Conservation (phyloP, 371 early-diverging fungal species). For the Cokeromyces recurvatus region DNA sequence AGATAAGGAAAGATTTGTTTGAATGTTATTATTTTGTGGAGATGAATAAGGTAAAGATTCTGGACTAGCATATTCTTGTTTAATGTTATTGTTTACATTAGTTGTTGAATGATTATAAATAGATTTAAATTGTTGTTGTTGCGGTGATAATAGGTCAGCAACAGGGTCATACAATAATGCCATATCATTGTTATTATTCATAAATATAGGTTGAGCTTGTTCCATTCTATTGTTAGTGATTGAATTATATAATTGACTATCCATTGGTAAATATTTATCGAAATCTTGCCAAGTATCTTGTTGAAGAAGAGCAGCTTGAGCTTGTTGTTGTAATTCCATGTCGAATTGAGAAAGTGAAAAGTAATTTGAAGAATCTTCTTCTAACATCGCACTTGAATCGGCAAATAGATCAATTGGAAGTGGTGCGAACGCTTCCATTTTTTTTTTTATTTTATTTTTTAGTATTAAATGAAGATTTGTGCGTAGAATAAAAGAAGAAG, state of each 20-base stretch:
- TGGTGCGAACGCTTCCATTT: slow-evolving; percentile 25
- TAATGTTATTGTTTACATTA: slow-evolving; percentile 1
- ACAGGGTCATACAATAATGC: slow-evolving; percentile 18
- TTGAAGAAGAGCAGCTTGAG: slow-evolving; percentile 30
- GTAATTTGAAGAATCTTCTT: slow-evolving; percentile 15
- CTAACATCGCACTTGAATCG: slow-evolving; percentile 2
- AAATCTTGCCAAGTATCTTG: slow-evolving; percentile 37
- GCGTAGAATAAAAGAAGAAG: background rate
- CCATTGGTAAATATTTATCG: slow-evolving; percentile 33
- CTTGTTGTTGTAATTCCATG: slow-evolving; percentile 39
- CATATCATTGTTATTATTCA: background rate
- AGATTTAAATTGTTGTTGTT: slow-evolving; percentile 2
- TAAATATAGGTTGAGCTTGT: slow-evolving; percentile 16
- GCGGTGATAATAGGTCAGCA: slow-evolving; percentile 6
- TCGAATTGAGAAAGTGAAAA: slow-evolving; percentile 37
- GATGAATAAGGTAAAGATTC: slow-evolving; percentile 20
- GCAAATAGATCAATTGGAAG: slow-evolving; percentile 19
- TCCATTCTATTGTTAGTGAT: background rate
- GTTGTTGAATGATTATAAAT: background rate
- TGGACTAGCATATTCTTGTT: slow-evolving; percentile 22
- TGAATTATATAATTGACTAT: slow-evolving; percentile 11
- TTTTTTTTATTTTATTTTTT: background rate
- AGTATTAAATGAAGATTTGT: too few species aligned
- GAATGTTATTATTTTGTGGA: slow-evolving; percentile 6
- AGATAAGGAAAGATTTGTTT: background rate